These are phyloP conservation scores for Diplodia corticola DNA, from an alignment of 2,329 filamentous ascomycete genomes.

Conservation along the genomic window DNA sequence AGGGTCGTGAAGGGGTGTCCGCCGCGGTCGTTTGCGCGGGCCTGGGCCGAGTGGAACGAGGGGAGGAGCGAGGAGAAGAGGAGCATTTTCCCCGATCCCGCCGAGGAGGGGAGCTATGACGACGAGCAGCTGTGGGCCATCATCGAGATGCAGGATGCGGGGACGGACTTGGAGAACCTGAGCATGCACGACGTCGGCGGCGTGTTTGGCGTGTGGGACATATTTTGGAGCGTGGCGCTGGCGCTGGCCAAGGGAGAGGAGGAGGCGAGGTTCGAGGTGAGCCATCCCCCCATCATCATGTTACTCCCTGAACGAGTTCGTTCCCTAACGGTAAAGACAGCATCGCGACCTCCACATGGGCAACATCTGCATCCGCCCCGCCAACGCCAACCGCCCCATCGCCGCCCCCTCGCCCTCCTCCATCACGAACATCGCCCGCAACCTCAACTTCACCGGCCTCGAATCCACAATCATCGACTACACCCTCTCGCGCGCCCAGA, in stretches of 20 bases:
- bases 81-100: conserved; percentile 58
- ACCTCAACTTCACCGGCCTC: conserved; percentile 55
- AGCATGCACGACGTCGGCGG: conserved; percentile 33
- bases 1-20: conserved; percentile 60
- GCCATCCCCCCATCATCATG: not conserved
- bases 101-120: conserved; percentile 54
- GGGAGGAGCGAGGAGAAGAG: conserved; percentile 45
- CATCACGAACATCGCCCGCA: conserved; percentile 35
- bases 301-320: too few relatives aligned
- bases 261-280: conserved; percentile 58
- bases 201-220: conserved; percentile 57
- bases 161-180: conserved; percentile 50
- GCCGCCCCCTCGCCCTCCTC: conserved; percentile 34
- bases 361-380: conserved; percentile 60
- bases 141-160: conserved; percentile 67
- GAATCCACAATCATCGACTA: conserved; percentile 69
- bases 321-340: conserved; percentile 32
- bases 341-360: conserved; percentile 67
- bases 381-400: conserved; percentile 27
- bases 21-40: conserved; percentile 49
- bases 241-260: conserved; percentile 63
- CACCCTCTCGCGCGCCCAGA: conserved; percentile 62
- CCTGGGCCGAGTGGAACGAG: conserved; percentile 49
- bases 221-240: conserved; percentile 67
- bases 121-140: conserved; percentile 63